Base-by-base conservation (phyloP, 2,329 filamentous ascomycete genomes). In the Botryotinia narcissicola region DNA sequence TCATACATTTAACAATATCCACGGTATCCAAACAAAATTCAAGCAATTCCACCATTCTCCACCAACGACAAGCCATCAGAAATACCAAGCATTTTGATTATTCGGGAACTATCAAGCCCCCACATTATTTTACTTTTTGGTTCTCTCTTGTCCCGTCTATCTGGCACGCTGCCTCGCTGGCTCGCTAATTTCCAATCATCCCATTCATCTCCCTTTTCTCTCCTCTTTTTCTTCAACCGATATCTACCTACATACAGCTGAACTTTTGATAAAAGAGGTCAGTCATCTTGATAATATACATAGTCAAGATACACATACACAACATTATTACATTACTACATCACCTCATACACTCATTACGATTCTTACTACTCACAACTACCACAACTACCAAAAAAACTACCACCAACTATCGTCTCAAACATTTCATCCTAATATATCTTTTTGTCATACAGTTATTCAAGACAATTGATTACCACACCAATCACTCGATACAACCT, bases 111-210 rank as follows among this genome's bases (percentile, higher is more conserved):
- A 46, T 63, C 48, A 29, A 46, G n/a, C 25, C 57, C 57, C 69
- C 69, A 71, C 69, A 37, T 63, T 63, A 71, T 57, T 57, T 62
- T 63, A 37, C 40, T n/a, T 48, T 71, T 48, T 16, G 22, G 29
- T 22, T n/a, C 37, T 51, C 4, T 37, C 35, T 63, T 61, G 69
- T 71, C 69, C 69, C 69, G 57, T 48, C 69, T 46, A 61, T 63
- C 69, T 71, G 69, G 69, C 40, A 71, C 69, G 69, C 32, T 71
- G 64, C 69, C 54, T 62, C 42, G 68, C 54, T 70, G 68, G 40
- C 68, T 70, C 68, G 69, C 69, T 71, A 71, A 71, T 71, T 71
- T 63, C 69, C 54, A 63, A 63, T 46, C 54, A 71, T 29, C 48
- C 42, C 46, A 68, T 51, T 20, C 42, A 46, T 46, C 51, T 57